Evolutionary conservation across 208 protist genomes (phyloP).

Genomic region (Novymonas esmeraldas): DNA sequence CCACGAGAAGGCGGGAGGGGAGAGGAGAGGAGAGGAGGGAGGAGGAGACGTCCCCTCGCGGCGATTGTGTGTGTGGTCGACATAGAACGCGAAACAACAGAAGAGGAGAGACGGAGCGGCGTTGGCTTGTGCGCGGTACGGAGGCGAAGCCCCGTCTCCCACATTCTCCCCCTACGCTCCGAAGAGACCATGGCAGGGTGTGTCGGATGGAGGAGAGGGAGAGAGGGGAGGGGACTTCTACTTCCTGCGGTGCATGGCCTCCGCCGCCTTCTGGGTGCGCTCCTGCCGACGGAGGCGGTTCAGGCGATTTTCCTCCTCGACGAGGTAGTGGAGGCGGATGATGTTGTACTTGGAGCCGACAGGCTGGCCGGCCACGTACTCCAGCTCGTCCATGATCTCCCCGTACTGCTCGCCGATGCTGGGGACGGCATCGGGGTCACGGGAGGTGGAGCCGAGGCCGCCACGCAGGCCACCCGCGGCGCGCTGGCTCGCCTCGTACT

Average conservation of each 20-base stretch:
- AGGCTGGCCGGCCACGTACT: slow-evolving; percentile 62
- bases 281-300: slow-evolving; percentile 45
- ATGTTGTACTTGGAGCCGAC: slow-evolving; percentile 85
- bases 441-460: slow-evolving; percentile 14
- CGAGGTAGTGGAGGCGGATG: slow-evolving; percentile 72
- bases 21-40: neutral
- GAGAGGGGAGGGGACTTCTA: too few species aligned
- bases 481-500: slow-evolving; percentile 38
- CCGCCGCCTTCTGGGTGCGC: slow-evolving; percentile 16
- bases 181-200: neutral
- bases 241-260: slow-evolving; percentile 6
- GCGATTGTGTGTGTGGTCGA: too few species aligned
- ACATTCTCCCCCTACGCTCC: neutral
- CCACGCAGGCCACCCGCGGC: slow-evolving; percentile 8
- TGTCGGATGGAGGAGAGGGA: neutral
- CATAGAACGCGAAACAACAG: too few species aligned
- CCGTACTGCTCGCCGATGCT: slow-evolving; percentile 65
- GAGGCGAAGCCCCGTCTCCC: neutral
- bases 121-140: too few species aligned
- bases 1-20: neutral
- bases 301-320: slow-evolving; percentile 69
- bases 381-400: slow-evolving; percentile 75
- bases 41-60: too few species aligned
- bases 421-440: slow-evolving; percentile 38
- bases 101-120: too few species aligned